Percentiles rank a stretch among this genome's conserved stretches.
Evolutionary conservation across 768 basidiomycete genomes (phyloP).

Genomic region (Rhodocollybia butyracea): DNA sequence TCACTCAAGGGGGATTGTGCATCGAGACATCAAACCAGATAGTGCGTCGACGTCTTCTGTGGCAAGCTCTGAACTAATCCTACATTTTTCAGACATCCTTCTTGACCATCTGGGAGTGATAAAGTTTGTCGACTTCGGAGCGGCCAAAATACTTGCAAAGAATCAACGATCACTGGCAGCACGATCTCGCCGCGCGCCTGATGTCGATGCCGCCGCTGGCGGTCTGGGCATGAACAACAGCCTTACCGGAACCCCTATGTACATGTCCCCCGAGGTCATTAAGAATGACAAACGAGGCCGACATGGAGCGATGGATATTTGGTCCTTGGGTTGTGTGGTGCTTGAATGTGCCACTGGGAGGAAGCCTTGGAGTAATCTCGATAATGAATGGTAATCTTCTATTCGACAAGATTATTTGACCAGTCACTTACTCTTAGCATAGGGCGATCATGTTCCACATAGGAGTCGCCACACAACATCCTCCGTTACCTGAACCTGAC

Average conservation of each 20-base stretch:
- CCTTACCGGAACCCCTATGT: slow-evolving; percentile 97
- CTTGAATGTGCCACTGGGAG: slow-evolving; percentile 94
- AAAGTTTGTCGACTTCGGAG: slow-evolving; percentile 97
- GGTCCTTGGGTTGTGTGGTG: slow-evolving; percentile 97
- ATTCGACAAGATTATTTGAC: background rate
- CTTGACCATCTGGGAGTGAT: slow-evolving; percentile 87
- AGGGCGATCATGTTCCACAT: slow-evolving; percentile 99
- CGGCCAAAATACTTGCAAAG: slow-evolving; percentile 92
- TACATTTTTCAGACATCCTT: slow-evolving; percentile 77
- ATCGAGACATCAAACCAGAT: slow-evolving; percentile 98
- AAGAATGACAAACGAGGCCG: slow-evolving; percentile 87
- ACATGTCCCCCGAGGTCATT: slow-evolving; percentile 99
- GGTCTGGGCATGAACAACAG: slow-evolving; percentile 70
- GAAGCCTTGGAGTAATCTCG: slow-evolving; percentile 98
- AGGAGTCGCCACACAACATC: slow-evolving; percentile 94
- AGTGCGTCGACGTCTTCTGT: slow-evolving; percentile 53
- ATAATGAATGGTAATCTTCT: slow-evolving; percentile 99
- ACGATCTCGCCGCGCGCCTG: slow-evolving; percentile 59
- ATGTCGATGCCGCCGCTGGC: slow-evolving; percentile 30
- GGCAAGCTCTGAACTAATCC: slow-evolving; percentile 7
- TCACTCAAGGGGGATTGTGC: slow-evolving; percentile 88
- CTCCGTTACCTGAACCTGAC: slow-evolving; percentile 87
- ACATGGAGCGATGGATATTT: slow-evolving; percentile 96
- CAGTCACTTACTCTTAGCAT: slow-evolving; percentile 9
- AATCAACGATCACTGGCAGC: slow-evolving; percentile 78